Base-by-base conservation (phyloP, 179 eudicot species). In the Spinacia oleracea region DNA sequence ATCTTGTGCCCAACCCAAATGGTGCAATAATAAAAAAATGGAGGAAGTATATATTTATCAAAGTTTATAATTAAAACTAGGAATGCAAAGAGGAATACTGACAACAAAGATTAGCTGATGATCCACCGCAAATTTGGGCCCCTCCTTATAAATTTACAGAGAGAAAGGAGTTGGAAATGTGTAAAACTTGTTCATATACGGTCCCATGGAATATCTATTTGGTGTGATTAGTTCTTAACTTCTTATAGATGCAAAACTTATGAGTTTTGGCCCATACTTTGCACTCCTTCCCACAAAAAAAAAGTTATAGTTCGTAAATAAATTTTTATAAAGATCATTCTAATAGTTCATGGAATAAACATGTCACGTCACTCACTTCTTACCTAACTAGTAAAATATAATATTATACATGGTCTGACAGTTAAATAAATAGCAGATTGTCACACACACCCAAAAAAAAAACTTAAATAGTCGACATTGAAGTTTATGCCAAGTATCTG, bases 71-170 rank as follows among this genome's bases (percentile, higher is more conserved):
- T 4, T 11, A 27, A 32, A 27, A 2, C 32, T n/a, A 11, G 23
- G 20, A 51, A 67, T 29, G 59, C 62, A 67, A 77, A 56, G 70
- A 73, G 65, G 82, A 79, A 74, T 74, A 78, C 74, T 82, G 85
- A 78, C 85, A 82, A 78, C 85, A 82, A 82, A 69, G 32, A 75
- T 70, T 74, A 82, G 82, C 82, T 74, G 34, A 74, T 45, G 27
- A 66, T 25, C 74, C 68, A 80, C 68, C 59, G 63, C 78, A 66
- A 74, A 66, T 16, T 63, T 48, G 53, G 58, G 43, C 40, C 74
- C 75, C 32, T 50, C 6, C 5, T 0, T 34, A 25, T 21, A 72
- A 16, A 27, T 53, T 77, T 71, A 55, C 40, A 72, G 32, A 18
- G 32, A 7, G 6, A 31, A 70, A 77, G 64, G 55, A 55, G 48